These are phyloP conservation scores for Eimeria zaria DNA, from an alignment of 169 alveolate species.

Conservation along the genomic window DNA sequence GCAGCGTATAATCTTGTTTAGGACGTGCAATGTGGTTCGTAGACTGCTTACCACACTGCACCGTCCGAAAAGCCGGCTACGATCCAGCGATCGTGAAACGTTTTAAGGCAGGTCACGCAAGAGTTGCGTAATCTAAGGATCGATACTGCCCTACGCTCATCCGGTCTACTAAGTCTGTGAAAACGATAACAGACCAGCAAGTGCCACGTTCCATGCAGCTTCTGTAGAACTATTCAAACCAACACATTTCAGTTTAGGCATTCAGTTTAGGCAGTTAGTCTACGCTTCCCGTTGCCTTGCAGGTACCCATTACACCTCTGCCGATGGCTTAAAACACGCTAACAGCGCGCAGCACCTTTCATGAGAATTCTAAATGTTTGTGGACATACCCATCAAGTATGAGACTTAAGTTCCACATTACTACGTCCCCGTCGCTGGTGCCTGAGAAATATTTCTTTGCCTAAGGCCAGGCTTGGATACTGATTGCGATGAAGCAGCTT, in stretches of 20 bases:
- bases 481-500: background rate
- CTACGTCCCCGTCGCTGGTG: conserved; percentile 94
- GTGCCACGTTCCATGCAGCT: background rate
- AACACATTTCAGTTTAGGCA: background rate
- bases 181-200: background rate
- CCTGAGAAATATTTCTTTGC: conserved; percentile 83
- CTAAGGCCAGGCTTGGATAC: background rate
- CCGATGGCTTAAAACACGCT: background rate
- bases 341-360: background rate
- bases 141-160: conserved; percentile 94
- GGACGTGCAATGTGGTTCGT: background rate
- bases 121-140: conserved; percentile 91
- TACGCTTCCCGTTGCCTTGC: no score
- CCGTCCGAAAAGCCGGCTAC: conserved; percentile 95
- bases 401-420: conserved; percentile 95
- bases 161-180: conserved; percentile 90
- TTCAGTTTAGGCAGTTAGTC: no score
- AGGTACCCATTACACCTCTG: background rate
- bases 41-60: conserved; percentile 88
- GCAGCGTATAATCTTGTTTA: background rate
- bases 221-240: background rate
- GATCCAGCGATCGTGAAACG: conserved; percentile 90
- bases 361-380: background rate
- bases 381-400: conserved; percentile 90
- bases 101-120: conserved; percentile 90